phyloP scores from a whole-genome alignment of 1,284 basidiomycete species.

The Trichosporon sp. region DNA sequence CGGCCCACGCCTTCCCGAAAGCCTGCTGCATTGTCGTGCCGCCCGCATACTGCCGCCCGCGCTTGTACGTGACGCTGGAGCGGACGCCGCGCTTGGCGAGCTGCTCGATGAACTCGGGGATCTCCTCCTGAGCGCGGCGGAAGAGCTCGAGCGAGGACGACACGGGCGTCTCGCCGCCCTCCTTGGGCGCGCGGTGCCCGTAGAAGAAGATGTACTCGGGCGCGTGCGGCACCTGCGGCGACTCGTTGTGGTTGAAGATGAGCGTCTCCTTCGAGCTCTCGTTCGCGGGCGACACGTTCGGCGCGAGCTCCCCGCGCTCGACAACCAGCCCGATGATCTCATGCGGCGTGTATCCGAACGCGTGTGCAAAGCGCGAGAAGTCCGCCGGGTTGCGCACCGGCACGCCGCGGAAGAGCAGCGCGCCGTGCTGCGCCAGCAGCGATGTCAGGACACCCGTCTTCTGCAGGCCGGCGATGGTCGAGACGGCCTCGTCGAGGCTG shows the following conservation, averaged over 20 bases:
- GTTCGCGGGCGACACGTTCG: constrained; percentile 24
- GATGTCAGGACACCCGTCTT: constrained; percentile 4
- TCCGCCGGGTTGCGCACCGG: constrained; percentile 1
- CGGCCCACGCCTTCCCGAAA: constrained; percentile 19
- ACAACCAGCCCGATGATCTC: constrained; percentile 22
- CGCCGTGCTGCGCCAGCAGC: constrained; percentile 16
- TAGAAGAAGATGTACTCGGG: constrained; percentile 23
- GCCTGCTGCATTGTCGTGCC: constrained; percentile 14
- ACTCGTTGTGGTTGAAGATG: constrained; percentile 24
- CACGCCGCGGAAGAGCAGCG: constrained; percentile 21
- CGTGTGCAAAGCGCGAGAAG: constrained; percentile 14
- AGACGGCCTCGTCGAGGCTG: constrained; percentile 10
- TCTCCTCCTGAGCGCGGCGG: constrained; percentile 12
- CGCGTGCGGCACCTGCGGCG: constrained; percentile 18
- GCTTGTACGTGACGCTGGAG: constrained; percentile 10
- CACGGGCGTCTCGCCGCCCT: constrained; percentile 23
- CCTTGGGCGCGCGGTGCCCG: constrained; percentile 2
- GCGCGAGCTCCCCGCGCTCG: constrained; percentile 15
- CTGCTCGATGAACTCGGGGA: constrained; percentile 19
- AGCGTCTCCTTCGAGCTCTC: constrained; percentile 12
- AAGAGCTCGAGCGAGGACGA: constrained; percentile 18
- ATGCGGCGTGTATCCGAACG: constrained; percentile 15
- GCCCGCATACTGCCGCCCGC: constrained; percentile 12
- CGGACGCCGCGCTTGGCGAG: constrained; percentile 14
- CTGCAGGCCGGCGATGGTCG: constrained; percentile 6